A percentile compares a stretch with the other conserved stretches of the same genome.
These are phyloP conservation scores for Hygrocybe punicea DNA, from an alignment of 768 basidiomycete genomes.

Conservation along the genomic window DNA sequence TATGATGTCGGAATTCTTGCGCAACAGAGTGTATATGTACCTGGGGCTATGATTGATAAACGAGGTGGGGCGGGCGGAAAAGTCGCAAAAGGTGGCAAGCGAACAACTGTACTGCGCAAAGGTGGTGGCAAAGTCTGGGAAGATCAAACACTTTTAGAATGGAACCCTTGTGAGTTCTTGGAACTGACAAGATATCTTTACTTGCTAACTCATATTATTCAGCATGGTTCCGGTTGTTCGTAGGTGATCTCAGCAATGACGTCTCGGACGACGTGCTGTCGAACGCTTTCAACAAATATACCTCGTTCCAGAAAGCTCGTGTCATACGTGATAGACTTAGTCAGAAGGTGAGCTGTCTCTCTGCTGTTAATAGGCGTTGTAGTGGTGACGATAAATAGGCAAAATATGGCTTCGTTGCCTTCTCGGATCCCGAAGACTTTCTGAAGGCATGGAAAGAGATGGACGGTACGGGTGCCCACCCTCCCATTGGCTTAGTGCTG, in stretches of 20 bases:
- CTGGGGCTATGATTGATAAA: slow-evolving; percentile 87
- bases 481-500: slow-evolving; percentile 6
- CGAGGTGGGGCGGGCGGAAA: slow-evolving; percentile 83
- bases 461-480: slow-evolving; percentile 66
- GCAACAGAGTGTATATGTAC: slow-evolving; percentile 89
- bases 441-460: slow-evolving; percentile 99
- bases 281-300: slow-evolving; percentile 90
- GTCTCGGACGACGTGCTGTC: slow-evolving; percentile 93
- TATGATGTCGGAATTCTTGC: slow-evolving; percentile 89
- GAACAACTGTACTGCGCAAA: slow-evolving; percentile 91
- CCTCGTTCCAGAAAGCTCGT: slow-evolving; percentile 90
- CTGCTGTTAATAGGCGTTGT: neutral
- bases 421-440: slow-evolving; percentile 98
- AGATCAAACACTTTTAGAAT: slow-evolving; percentile 93
- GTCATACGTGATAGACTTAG: slow-evolving; percentile 94
- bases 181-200: neutral
- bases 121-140: slow-evolving; percentile 98
- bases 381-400: slow-evolving; percentile 50
- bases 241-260: slow-evolving; percentile 97
- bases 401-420: slow-evolving; percentile 95
- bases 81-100: slow-evolving; percentile 84
- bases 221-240: slow-evolving; percentile 98
- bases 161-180: slow-evolving; percentile 79
- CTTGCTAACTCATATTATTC: slow-evolving; percentile 12
- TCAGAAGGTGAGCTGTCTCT: slow-evolving; percentile 62